A percentile compares a stretch with the other conserved stretches of the same genome.
Evolutionary conservation across 208 protist species (phyloP).

Genomic region (Phytomonas francai): DNA sequence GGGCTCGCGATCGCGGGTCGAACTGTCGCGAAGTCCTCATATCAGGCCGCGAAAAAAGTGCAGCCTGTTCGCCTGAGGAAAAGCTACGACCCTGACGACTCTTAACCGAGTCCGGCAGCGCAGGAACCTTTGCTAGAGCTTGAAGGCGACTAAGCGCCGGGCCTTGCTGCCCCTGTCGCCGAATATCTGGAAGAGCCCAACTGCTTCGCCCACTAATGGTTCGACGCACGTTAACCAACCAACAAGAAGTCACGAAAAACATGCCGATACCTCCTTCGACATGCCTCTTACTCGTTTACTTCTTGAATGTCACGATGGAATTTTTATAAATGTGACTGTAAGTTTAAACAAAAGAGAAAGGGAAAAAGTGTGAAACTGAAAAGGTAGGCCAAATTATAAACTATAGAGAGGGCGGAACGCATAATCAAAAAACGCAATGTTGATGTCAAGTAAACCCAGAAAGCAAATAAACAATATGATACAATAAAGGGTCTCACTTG

Average conservation of each 20-base stretch:
- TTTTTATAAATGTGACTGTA: no score
- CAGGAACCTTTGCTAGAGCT: no score
- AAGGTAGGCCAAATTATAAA: no score
- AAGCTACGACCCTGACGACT: conserved; percentile 26
- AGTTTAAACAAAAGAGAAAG: no score
- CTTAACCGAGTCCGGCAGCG: conserved; percentile 19
- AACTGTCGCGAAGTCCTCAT: conserved; percentile 27
- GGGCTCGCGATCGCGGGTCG: conserved; percentile 29
- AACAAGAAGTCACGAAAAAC: neutral
- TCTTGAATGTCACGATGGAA: no score
- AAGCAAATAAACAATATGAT: no score
- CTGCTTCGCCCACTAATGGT: conserved; percentile 1
- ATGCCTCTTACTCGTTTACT: neutral
- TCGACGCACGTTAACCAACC: neutral
- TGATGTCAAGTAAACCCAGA: no score
- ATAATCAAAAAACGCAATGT: no score
- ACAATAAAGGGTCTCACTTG: no score
- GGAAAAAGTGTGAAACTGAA: no score
- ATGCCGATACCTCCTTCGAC: neutral
- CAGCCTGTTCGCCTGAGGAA: conserved; percentile 24
- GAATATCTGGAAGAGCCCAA: conserved; percentile 6
- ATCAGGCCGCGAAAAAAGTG: conserved; percentile 52
- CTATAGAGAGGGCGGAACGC: no score
- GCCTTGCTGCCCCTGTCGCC: neutral
- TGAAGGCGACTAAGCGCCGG: no score